Evolutionary conservation across 345 rosid genomes (phyloP), one percentile per base, ranked within the genome.

Genomic region (Eucalyptus virginea): DNA sequence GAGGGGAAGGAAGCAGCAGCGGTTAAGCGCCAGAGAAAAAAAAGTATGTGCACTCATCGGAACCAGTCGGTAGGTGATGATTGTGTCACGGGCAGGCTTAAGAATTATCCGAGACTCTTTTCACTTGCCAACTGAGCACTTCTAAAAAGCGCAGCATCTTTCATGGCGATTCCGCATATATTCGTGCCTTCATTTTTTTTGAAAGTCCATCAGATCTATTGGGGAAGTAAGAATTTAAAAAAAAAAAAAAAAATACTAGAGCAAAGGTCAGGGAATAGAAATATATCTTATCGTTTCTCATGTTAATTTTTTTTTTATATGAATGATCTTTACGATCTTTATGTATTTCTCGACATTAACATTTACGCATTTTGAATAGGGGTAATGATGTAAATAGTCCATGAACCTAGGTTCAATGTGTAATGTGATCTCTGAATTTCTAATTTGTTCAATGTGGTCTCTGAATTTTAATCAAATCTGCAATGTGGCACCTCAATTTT

Each of bases 401-500:
- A 4, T 56, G 3, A 24, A 24, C 12, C 1, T 56, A 21, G 5
- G 28, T 54, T 8, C 0, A 4, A 23, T 56, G 11, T 56, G 2
- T 9, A 24, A 24, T 4, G 6, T 9, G 13, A 2, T 56, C 0
- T 3, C 0, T 23, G 3, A 56, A 56, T 5, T 56, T 56, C 0
- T 4, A 56, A 56, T 4, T 21, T 56, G 1, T 21, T 56, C 0
- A 9, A 23, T 4, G 1, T 8, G 1, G 0, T 4, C 0, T 3
- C 0, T 9, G 12, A 56, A 56, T 24, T 54, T 54, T 54, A 23
- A 1, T 23, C 6, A 8, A 54, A 23, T 54, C 0, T 54, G 1
- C 3, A 54, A 54, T 21, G 5, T 9, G 11, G 0, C 26, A 2
- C 3, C 3, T 54, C 0, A 3, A 54, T 0, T 56, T 56, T 56